Conservation (phyloP, 2,329 filamentous ascomycete species). For the Paramyrothecium roridum region DNA sequence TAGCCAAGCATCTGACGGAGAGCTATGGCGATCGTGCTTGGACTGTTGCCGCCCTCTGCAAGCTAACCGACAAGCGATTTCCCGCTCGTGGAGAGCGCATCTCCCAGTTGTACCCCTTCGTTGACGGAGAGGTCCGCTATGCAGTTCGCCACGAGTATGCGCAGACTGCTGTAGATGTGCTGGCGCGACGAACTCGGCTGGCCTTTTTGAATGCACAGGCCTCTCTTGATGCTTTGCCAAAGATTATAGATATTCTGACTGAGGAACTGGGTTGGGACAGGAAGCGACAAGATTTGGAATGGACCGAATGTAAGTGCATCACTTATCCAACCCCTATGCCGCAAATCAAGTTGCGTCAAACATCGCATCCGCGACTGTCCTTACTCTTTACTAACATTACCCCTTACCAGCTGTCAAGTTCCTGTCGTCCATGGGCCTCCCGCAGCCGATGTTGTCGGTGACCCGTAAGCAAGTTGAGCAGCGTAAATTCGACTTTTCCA, state of each 20-base stretch:
- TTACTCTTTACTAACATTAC: constrained; percentile 4
- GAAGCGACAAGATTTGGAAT: constrained; percentile 72
- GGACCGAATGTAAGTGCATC: constrained; percentile 63
- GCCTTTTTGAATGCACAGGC: constrained; percentile 92
- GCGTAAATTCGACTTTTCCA: constrained; percentile 56
- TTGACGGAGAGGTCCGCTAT: constrained; percentile 89
- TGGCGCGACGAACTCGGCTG: constrained; percentile 79
- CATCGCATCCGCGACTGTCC: too few relatives aligned
- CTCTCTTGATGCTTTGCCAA: constrained; percentile 79
- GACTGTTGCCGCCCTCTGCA: constrained; percentile 80
- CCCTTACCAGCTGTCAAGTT: constrained; percentile 50
- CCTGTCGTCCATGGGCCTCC: constrained; percentile 65
- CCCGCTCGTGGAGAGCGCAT: constrained; percentile 81
- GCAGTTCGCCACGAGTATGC: constrained; percentile 87
- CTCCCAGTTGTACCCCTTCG: constrained; percentile 78
- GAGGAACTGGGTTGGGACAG: constrained; percentile 78
- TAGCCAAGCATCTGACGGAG: constrained; percentile 82
- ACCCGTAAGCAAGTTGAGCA: constrained; percentile 60
- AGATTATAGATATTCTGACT: constrained; percentile 84
- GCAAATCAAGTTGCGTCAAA: too few relatives aligned
- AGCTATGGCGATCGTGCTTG: constrained; percentile 92
- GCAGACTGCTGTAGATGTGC: constrained; percentile 83
- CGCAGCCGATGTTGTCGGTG: constrained; percentile 53
- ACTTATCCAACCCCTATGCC: not conserved
- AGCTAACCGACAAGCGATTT: constrained; percentile 74